A percentile compares a stretch with the other conserved stretches of the same genome.
Evolutionary conservation across 2,329 filamentous ascomycete genomes (phyloP).

Genomic region (Mollisiaceae sp.): DNA sequence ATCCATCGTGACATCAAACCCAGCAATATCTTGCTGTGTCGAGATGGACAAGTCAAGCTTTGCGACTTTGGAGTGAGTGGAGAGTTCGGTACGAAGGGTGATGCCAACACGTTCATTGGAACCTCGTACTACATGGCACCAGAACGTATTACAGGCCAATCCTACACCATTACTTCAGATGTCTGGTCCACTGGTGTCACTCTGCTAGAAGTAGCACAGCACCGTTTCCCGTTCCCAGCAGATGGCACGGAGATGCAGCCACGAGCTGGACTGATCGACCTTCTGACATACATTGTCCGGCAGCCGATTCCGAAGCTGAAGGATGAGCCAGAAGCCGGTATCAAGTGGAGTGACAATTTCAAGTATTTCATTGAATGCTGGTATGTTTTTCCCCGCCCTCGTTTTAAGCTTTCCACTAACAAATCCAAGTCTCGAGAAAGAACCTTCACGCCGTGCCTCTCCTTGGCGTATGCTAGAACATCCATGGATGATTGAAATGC

Average conservation of each 20-base stretch:
- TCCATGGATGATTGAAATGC: slow-evolving; percentile 98
- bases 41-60: slow-evolving; percentile 92
- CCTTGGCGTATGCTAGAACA: slow-evolving; percentile 99
- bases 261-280: slow-evolving; percentile 87
- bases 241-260: slow-evolving; percentile 97
- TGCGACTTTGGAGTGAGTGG: slow-evolving; percentile 98
- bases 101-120: slow-evolving; percentile 98
- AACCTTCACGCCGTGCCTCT: slow-evolving; percentile 82
- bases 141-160: slow-evolving; percentile 95
- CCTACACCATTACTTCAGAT: slow-evolving; percentile 97
- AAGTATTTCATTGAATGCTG: slow-evolving; percentile 99
- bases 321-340: slow-evolving; percentile 87
- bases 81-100: slow-evolving; percentile 97
- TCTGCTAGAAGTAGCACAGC: slow-evolving; percentile 97
- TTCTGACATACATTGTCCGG: slow-evolving; percentile 95
- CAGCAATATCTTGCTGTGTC: slow-evolving; percentile 92
- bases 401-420: slow-evolving; percentile 12
- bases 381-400: slow-evolving; percentile 61
- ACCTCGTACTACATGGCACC: slow-evolving; percentile 99
- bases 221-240: slow-evolving; percentile 96
- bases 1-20: slow-evolving; percentile 99
- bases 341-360: slow-evolving; percentile 96
- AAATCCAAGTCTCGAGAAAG: slow-evolving; percentile 82
- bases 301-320: slow-evolving; percentile 95
- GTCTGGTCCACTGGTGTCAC: slow-evolving; percentile 98